Conservation (phyloP, 805 yeast species). For the Cyberlindnera americana region DNA sequence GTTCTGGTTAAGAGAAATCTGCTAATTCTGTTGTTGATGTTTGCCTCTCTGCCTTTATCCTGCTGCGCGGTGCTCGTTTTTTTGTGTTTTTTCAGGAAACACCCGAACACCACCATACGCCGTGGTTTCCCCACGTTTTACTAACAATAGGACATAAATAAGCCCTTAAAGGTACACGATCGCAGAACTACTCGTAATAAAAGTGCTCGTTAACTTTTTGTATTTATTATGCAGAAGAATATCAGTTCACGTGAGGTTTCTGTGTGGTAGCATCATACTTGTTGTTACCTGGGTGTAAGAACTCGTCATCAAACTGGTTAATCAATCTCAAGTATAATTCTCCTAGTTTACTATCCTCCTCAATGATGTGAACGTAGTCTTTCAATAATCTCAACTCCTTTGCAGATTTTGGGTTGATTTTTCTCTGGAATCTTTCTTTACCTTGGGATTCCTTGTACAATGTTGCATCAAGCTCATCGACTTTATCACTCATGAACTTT, state of each 20-base stretch:
- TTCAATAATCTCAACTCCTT: slow-evolving; percentile 15
- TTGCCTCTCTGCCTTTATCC: too few relatives aligned
- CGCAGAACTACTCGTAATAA: too few relatives aligned
- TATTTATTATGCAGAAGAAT: neutral
- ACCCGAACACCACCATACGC: neutral
- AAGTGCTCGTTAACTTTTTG: too few relatives aligned
- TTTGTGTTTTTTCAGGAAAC: neutral
- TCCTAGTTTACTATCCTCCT: slow-evolving; percentile 15
- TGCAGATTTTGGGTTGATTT: slow-evolving; percentile 20
- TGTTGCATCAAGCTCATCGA: slow-evolving; percentile 22
- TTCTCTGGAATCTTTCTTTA: slow-evolving; percentile 21
- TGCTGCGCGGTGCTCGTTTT: too few relatives aligned
- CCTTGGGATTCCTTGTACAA: slow-evolving; percentile 24
- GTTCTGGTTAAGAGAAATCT: too few relatives aligned
- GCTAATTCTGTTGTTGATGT: too few relatives aligned
- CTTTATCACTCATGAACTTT: slow-evolving; percentile 12
- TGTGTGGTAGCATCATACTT: slow-evolving; percentile 10
- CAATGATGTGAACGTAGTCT: slow-evolving; percentile 19
- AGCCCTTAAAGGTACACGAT: too few relatives aligned
- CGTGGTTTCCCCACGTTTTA: slow-evolving; percentile 1
- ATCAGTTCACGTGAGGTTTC: slow-evolving; percentile 4
- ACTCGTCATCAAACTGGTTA: slow-evolving; percentile 22
- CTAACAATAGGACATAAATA: neutral
- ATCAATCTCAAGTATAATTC: slow-evolving; percentile 16
- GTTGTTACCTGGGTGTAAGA: slow-evolving; percentile 15